A percentile compares a stretch with the other conserved stretches of the same genome.
Evolutionary conservation across 768 basidiomycete genomes (phyloP).

Genomic region (Coprinopsis sp.): DNA sequence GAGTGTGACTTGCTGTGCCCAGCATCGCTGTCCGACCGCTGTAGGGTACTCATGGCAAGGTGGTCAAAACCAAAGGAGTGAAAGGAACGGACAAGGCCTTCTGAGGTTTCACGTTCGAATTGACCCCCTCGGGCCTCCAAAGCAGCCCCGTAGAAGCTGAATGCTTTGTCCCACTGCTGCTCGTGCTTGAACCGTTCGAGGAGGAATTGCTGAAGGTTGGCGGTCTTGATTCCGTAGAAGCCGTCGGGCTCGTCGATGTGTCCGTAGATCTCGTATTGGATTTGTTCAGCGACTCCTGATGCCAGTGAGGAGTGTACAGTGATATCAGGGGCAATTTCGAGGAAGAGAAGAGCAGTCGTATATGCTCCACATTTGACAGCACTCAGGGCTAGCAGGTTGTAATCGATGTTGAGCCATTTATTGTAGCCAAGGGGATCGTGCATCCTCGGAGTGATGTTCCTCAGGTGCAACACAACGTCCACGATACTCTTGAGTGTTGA

Average conservation of each 20-base stretch:
- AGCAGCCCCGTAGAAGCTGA: constrained; percentile 83
- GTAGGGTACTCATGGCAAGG: constrained; percentile 71
- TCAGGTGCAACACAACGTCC: constrained; percentile 74
- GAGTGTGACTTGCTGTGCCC: constrained; percentile 23
- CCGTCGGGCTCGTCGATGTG: constrained; percentile 98
- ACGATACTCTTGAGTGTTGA: constrained; percentile 59
- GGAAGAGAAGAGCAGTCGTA: constrained; percentile 84
- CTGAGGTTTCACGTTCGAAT: constrained; percentile 38
- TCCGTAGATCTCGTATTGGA: constrained; percentile 89
- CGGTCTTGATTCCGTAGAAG: constrained; percentile 88
- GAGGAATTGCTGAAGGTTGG: constrained; percentile 74
- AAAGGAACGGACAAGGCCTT: constrained; percentile 74
- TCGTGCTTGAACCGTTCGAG: constrained; percentile 90
- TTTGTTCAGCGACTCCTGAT: constrained; percentile 47
- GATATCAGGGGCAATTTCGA: constrained; percentile 72
- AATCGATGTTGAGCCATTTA: constrained; percentile 81
- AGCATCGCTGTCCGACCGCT: constrained; percentile 33
- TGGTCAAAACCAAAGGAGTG: constrained; percentile 88
- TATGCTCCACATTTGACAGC: constrained; percentile 80
- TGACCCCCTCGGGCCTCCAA: constrained; percentile 72
- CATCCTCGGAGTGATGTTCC: constrained; percentile 51
- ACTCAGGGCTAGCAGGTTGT: constrained; percentile 60
- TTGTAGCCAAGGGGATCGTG: constrained; percentile 49
- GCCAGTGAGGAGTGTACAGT: constrained; percentile 21
- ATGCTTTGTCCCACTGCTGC: constrained; percentile 86